A percentile compares a stretch with the other conserved stretches of the same genome.
phyloP scores from a whole-genome alignment of 2,329 filamentous ascomycete genomes.

The Fusarium subtropicale region DNA sequence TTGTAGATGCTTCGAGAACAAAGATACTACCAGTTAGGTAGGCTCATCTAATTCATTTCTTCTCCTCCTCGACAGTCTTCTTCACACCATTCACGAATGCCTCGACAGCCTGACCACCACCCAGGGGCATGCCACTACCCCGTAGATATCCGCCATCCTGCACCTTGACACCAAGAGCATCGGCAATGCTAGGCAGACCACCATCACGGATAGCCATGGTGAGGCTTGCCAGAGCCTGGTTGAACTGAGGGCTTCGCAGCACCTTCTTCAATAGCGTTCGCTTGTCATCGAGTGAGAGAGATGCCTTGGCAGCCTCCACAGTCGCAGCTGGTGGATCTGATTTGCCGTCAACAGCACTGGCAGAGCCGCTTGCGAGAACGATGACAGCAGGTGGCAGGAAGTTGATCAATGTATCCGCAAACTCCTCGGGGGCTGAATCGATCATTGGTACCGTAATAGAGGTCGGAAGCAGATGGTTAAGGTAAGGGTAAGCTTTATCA shows the following conservation, averaged over 20 bases:
- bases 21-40: background rate
- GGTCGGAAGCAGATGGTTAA: conserved; percentile 86
- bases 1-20: background rate
- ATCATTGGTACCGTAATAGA: conserved; percentile 82
- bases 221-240: conserved; percentile 84
- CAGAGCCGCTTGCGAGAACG: conserved; percentile 75
- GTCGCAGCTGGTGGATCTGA: conserved; percentile 76
- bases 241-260: conserved; percentile 88
- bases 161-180: conserved; percentile 83
- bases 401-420: conserved; percentile 79
- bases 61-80: conserved; percentile 75
- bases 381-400: conserved; percentile 84
- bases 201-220: conserved; percentile 91
- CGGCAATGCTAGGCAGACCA: conserved; percentile 87
- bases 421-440: conserved; percentile 70
- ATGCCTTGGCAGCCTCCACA: conserved; percentile 78
- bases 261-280: conserved; percentile 83
- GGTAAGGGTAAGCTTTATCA: conserved; percentile 79
- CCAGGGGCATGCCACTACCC: conserved; percentile 83
- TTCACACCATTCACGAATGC: conserved; percentile 92
- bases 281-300: conserved; percentile 81
- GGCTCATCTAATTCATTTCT: conserved; percentile 35
- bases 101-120: conserved; percentile 88
- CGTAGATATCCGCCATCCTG: conserved; percentile 85
- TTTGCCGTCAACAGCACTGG: conserved; percentile 66